Evolutionary conservation across 371 early-diverging fungal species (phyloP).

Genomic region (Sporodiniella umbellata): DNA sequence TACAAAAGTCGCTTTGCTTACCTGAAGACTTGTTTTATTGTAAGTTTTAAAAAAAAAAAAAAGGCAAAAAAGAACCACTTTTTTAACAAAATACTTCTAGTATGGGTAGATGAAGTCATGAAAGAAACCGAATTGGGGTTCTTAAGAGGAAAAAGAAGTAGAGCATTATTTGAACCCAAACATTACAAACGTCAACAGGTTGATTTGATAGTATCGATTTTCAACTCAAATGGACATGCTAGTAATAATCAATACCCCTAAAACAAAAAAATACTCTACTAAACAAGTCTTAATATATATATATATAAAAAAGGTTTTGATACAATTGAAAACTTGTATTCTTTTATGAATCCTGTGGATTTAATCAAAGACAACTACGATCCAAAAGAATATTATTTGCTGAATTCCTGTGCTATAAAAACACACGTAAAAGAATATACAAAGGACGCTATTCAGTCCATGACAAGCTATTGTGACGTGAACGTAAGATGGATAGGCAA

Average conservation of each 20-base stretch:
- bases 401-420: slow-evolving; percentile 18
- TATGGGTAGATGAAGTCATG: slow-evolving; percentile 15
- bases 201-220: slow-evolving; percentile 13
- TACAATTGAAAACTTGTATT: slow-evolving; percentile 14
- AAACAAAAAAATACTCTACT: no score
- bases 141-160: slow-evolving; percentile 17
- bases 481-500: no score
- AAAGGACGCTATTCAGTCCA: slow-evolving; percentile 1
- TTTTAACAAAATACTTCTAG: not conserved
- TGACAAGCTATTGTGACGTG: slow-evolving; percentile 12
- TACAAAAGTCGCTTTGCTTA: slow-evolving; percentile 16
- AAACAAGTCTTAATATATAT: no score
- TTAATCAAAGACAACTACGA: slow-evolving; percentile 11
- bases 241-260: slow-evolving; percentile 18
- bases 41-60: slow-evolving; percentile 1
- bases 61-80: not conserved
- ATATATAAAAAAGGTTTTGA: slow-evolving; percentile 1
- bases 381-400: not conserved
- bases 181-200: slow-evolving; percentile 15
- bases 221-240: slow-evolving; percentile 17
- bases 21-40: slow-evolving; percentile 24
- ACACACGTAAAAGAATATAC: slow-evolving; percentile 6
- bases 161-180: slow-evolving; percentile 20
- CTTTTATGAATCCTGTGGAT: slow-evolving; percentile 11
- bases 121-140: slow-evolving; percentile 7